Evolutionary conservation across 768 basidiomycete genomes (phyloP).

Genomic region (Boletus subparvulus): DNA sequence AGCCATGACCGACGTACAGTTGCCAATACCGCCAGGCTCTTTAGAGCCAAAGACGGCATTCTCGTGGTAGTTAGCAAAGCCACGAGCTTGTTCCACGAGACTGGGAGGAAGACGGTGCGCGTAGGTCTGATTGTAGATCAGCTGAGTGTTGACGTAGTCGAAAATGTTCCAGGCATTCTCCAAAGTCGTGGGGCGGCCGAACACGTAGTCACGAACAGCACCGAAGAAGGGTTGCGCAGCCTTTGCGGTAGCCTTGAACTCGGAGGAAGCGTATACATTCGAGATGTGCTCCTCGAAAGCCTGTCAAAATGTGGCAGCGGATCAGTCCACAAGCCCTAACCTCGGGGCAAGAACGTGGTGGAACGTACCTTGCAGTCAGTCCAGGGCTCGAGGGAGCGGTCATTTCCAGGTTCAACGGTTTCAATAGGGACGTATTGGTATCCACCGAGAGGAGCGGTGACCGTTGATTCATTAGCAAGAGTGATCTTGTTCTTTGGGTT

Average conservation of each 20-base stretch:
- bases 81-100: slow-evolving; percentile 69
- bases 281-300: slow-evolving; percentile 65
- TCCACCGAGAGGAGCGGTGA: slow-evolving; percentile 73
- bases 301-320: slow-evolving; percentile 31
- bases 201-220: slow-evolving; percentile 66
- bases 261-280: slow-evolving; percentile 57
- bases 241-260: slow-evolving; percentile 62
- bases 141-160: slow-evolving; percentile 75
- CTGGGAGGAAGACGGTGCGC: slow-evolving; percentile 79
- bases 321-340: slow-evolving; percentile 10
- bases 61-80: slow-evolving; percentile 80
- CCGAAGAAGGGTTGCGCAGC: slow-evolving; percentile 66
- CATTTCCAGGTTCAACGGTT: slow-evolving; percentile 83
- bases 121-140: slow-evolving; percentile 80
- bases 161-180: slow-evolving; percentile 79
- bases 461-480: slow-evolving; percentile 73
- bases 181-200: slow-evolving; percentile 62
- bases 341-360: neutral
- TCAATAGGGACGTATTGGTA: slow-evolving; percentile 90
- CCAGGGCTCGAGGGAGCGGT: slow-evolving; percentile 84
- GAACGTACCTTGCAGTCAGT: slow-evolving; percentile 53
- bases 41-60: slow-evolving; percentile 66
- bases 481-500: slow-evolving; percentile 65
- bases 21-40: slow-evolving; percentile 66
- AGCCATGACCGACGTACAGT: slow-evolving; percentile 53